These are phyloP conservation scores for Cercophora newfieldiana DNA, from an alignment of 495 filamentous ascomycete species.

Conservation along the genomic window DNA sequence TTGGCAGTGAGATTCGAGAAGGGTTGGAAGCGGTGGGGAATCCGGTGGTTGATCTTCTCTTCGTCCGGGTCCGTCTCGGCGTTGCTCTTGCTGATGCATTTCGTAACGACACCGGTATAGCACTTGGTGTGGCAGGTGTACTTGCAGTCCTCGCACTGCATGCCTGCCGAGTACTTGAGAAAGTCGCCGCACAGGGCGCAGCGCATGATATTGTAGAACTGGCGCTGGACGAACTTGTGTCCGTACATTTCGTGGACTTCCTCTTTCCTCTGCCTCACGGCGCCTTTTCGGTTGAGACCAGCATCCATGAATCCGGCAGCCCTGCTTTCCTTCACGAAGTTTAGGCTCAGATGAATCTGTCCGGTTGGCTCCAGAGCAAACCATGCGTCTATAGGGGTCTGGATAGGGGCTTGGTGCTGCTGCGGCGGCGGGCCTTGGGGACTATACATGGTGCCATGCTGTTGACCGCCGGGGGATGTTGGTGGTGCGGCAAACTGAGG, in stretches of 20 bases:
- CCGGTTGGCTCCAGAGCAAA: slow-evolving; percentile 95
- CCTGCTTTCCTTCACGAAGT: slow-evolving; percentile 70
- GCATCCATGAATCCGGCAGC: slow-evolving; percentile 69
- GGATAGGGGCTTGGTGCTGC: slow-evolving; percentile 43
- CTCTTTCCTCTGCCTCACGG: slow-evolving; percentile 94
- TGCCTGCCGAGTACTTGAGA: slow-evolving; percentile 95
- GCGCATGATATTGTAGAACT: slow-evolving; percentile 99
- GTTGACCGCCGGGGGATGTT: slow-evolving; percentile 31
- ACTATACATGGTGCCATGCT: slow-evolving; percentile 18
- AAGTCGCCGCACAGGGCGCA: slow-evolving; percentile 98
- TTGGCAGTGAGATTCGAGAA: slow-evolving; percentile 97
- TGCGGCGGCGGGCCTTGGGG: slow-evolving; percentile 26
- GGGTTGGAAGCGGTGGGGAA: slow-evolving; percentile 91
- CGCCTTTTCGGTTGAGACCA: slow-evolving; percentile 91
- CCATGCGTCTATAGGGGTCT: slow-evolving; percentile 86
- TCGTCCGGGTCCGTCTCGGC: slow-evolving; percentile 97
- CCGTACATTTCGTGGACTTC: slow-evolving; percentile 97
- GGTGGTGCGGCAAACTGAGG: slow-evolving; percentile 46
- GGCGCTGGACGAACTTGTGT: slow-evolving; percentile 95
- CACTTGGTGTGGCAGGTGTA: slow-evolving; percentile 98
- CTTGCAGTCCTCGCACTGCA: slow-evolving; percentile 99
- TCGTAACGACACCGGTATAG: slow-evolving; percentile 95
- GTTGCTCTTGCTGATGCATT: slow-evolving; percentile 99
- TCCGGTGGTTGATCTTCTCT: slow-evolving; percentile 98
- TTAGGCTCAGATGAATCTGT: slow-evolving; percentile 76